These are phyloP conservation scores for Gossypium schwendimanii DNA, from an alignment of 441 rosid genomes.

Conservation along the genomic window DNA sequence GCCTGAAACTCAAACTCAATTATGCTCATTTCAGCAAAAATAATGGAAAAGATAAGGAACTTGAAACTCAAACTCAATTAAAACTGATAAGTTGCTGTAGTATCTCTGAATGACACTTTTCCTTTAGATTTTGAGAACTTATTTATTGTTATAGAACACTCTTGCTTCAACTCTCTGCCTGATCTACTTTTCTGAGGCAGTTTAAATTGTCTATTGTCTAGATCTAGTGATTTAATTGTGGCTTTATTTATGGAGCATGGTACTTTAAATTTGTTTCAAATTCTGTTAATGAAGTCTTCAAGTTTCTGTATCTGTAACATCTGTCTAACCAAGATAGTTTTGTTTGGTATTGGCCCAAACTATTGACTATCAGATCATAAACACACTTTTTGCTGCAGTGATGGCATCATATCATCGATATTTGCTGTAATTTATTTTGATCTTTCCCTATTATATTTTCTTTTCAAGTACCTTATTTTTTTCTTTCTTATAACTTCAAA, in stretches of 20 bases:
- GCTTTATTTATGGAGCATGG: background rate
- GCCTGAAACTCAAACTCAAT: background rate
- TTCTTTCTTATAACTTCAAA: background rate
- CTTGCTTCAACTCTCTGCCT: background rate
- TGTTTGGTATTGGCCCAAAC: background rate
- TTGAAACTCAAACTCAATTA: background rate
- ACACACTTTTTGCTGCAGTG: background rate
- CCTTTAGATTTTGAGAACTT: background rate
- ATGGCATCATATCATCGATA: background rate
- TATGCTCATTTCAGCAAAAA: background rate
- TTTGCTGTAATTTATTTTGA: background rate
- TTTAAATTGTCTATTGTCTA: background rate
- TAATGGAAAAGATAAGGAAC: background rate
- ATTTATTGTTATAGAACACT: constrained; percentile 1
- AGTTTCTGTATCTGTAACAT: background rate
- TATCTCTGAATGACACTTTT: background rate
- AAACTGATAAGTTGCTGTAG: background rate
- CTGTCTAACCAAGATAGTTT: background rate
- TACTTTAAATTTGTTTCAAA: background rate
- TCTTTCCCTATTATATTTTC: background rate
- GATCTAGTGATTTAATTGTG: background rate
- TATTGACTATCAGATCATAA: background rate
- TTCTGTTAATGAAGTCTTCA: background rate
- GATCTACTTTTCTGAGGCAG: background rate
- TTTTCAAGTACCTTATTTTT: background rate